Conservation (phyloP, 1,284 basidiomycete species). For the Bjerkandera adusta region DNA sequence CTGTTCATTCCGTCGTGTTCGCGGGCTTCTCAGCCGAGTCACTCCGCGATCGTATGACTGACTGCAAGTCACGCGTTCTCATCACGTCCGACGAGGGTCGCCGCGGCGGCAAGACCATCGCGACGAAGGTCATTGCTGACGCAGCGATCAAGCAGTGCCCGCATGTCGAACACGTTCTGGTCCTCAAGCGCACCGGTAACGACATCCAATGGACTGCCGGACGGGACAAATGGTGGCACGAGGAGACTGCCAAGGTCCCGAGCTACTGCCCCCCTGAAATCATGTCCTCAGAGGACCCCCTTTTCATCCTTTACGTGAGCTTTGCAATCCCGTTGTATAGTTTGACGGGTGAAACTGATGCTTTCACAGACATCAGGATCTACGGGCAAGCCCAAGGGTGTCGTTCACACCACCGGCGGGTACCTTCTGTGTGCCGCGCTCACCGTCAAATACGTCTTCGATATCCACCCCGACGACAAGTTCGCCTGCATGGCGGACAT, state of each 20-base stretch:
- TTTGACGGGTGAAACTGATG: background rate
- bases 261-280: conserved; percentile 87
- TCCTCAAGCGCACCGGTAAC: conserved; percentile 87
- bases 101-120: conserved; percentile 93
- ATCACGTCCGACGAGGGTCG: conserved; percentile 96
- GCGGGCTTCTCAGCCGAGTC: conserved; percentile 98
- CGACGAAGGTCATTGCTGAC: conserved; percentile 96
- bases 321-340: too few species aligned
- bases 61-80: conserved; percentile 88
- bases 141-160: conserved; percentile 87
- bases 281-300: conserved; percentile 90
- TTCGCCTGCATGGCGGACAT: conserved; percentile 99
- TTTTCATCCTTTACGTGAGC: conserved; percentile 95
- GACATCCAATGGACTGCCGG: conserved; percentile 83
- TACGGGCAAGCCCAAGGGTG: conserved; percentile 96
- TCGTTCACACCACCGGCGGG: conserved; percentile 94
- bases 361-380: conserved; percentile 83
- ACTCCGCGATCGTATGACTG: conserved; percentile 89
- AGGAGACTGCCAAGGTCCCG: conserved; percentile 83
- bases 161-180: conserved; percentile 87
- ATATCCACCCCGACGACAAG: conserved; percentile 88
- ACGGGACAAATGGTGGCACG: conserved; percentile 96
- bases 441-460: conserved; percentile 97
- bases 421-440: conserved; percentile 89
- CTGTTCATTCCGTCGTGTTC: conserved; percentile 98